Conservation (phyloP, 768 basidiomycete genomes). For the Russula ochroleuca region DNA sequence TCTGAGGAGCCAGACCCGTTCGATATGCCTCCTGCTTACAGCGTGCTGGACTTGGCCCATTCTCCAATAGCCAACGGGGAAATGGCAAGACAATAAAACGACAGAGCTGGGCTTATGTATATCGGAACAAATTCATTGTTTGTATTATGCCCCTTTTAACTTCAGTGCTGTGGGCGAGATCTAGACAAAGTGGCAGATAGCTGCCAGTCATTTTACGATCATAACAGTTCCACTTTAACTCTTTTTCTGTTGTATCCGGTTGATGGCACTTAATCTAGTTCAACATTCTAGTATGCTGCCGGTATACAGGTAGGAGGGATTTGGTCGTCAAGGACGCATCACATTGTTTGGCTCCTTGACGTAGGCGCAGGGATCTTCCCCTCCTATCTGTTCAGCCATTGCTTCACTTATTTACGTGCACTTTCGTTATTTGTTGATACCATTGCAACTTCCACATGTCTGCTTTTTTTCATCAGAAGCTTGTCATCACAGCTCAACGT, state of each 20-base stretch:
- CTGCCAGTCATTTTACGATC: neutral
- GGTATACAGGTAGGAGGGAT: neutral
- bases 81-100: neutral
- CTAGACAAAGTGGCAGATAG: neutral
- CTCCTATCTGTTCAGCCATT: neutral
- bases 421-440: neutral
- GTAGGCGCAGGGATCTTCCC: neutral
- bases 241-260: neutral
- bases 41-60: slow-evolving; percentile 14
- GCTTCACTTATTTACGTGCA: neutral
- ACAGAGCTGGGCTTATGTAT: neutral
- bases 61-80: slow-evolving; percentile 6
- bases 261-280: neutral
- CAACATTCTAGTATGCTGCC: neutral
- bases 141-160: neutral
- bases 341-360: neutral
- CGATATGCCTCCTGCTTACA: slow-evolving; percentile 25
- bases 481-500: neutral
- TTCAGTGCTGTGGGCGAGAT: neutral
- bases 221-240: neutral
- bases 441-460: neutral
- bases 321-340: neutral
- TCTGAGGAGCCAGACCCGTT: slow-evolving; percentile 6
- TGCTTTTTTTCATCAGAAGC: neutral
- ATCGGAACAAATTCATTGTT: neutral